Evolutionary conservation across 2,329 filamentous ascomycete species (phyloP), one percentile per base, ranked within the genome.

Genomic region (Neurospora sp.): DNA sequence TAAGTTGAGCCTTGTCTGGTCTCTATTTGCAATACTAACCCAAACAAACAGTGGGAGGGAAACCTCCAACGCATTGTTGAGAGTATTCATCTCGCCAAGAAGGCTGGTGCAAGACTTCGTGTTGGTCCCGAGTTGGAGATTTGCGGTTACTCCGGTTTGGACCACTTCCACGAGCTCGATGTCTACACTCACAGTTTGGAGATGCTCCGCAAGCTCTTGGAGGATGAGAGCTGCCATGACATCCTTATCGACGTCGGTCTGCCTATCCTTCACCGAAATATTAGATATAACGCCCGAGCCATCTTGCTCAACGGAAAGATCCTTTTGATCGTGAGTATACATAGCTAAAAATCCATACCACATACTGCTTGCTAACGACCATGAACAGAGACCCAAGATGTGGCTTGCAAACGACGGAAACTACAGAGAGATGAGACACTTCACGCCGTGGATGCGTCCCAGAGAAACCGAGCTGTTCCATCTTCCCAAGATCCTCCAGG

Each of bases 341-440:
- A 36, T 36, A 36, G 92, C 72, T 89, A 36, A 52, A 69, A 73
- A 10, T 72, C 71, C 4, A 52, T 62, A 41, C 70, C 73, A 10
- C 10, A 6, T 67, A 17, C 15, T n/a, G 5, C 6, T 33, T 28
- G 28, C 62, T 69, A 38, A 69, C 68, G 5, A n/a, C 15, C 8
- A 38, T 15, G 11, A 2, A 5, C 41, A 70, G 70, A 73, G 74
- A 37, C 75, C 75, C 46, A 76, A 76, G 69, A 75, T 76, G 70
- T 74, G 83, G 75, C 84, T 93, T 6, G 90, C 90, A 66, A 90
- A 91, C 71, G 89, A 92, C 77, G 91, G 90, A 1, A 91, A 88
- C 73, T 89, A 87, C 76, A 79, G 86, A 37, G 88, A 90, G 76
- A 84, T 84, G 79, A 79, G 87, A 17, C 84, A 88, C 77, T 92